Evolutionary conservation across 2,329 filamentous ascomycete species (phyloP).

Genomic region (Diplodia sapinea): DNA sequence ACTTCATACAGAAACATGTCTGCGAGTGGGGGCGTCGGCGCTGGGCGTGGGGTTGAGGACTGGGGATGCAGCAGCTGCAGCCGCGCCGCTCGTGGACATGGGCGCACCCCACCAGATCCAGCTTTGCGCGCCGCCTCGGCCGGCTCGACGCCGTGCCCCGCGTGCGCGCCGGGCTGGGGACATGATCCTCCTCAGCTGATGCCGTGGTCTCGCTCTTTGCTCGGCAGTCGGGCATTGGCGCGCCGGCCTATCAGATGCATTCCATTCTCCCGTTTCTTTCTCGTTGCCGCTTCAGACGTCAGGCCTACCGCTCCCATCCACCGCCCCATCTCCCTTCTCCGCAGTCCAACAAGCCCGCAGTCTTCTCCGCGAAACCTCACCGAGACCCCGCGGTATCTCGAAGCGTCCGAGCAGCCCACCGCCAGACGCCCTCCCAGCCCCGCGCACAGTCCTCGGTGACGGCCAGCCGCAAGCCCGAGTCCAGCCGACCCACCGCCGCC

Average conservation of each 20-base stretch:
- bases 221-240: constrained; percentile 14
- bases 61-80: background rate
- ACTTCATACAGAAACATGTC: no score
- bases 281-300: constrained; percentile 4
- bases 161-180: constrained; percentile 12
- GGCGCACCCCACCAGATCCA: background rate
- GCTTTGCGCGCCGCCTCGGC: background rate
- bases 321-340: constrained; percentile 18
- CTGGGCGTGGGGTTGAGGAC: background rate
- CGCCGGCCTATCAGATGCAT: background rate
- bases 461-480: constrained; percentile 19
- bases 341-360: constrained; percentile 9
- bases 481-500: constrained; percentile 17
- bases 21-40: no score
- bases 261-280: constrained; percentile 15
- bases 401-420: background rate
- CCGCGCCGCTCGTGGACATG: background rate
- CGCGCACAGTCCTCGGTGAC: constrained; percentile 4
- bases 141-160: background rate
- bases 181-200: constrained; percentile 28
- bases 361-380: background rate
- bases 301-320: constrained; percentile 4
- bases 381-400: no score
- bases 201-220: background rate
- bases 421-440: background rate